phyloP scores from a whole-genome alignment of 1,284 basidiomycete genomes.

The Melanopsichium pennsylvanicum region DNA sequence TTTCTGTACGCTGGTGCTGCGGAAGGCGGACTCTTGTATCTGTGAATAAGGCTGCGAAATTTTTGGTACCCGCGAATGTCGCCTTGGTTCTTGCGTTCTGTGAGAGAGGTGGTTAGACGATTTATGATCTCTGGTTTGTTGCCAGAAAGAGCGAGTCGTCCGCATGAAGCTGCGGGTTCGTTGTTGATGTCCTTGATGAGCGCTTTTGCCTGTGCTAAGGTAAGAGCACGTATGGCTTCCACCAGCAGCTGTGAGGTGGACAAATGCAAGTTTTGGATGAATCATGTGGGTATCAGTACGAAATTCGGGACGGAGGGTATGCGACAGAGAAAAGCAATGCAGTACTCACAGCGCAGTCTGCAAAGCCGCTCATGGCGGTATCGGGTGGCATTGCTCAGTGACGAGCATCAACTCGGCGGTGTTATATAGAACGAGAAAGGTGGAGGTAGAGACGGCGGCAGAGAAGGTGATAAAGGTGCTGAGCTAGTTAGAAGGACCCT shows the following conservation, averaged over 20 bases:
- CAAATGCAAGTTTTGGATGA: background rate
- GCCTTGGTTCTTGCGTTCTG: constrained; percentile 20
- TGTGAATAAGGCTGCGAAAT: constrained; percentile 37
- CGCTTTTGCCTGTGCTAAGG: constrained; percentile 50
- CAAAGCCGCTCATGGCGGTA: constrained; percentile 25
- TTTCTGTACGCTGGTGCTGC: constrained; percentile 6
- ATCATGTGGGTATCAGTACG: too few relatives aligned
- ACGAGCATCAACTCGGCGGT: constrained; percentile 11
- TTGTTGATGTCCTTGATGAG: constrained; percentile 55
- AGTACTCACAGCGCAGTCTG: constrained; percentile 23
- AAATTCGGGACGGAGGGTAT: too few relatives aligned
- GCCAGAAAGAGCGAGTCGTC: constrained; percentile 41
- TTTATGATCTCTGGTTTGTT: constrained; percentile 53
- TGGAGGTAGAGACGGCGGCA: constrained; percentile 11
- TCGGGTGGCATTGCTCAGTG: constrained; percentile 27
- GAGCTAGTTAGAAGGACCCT: background rate
- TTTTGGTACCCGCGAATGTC: constrained; percentile 32
- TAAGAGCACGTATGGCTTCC: constrained; percentile 40
- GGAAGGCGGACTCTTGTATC: constrained; percentile 19
- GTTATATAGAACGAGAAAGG: constrained; percentile 3
- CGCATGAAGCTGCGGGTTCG: constrained; percentile 29
- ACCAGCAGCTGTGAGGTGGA: constrained; percentile 9
- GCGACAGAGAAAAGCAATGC: too few relatives aligned
- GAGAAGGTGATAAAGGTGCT: background rate
- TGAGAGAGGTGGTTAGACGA: constrained; percentile 32